Conservation (phyloP, 345 rosid species). For the Tarenaya hassleriana region DNA sequence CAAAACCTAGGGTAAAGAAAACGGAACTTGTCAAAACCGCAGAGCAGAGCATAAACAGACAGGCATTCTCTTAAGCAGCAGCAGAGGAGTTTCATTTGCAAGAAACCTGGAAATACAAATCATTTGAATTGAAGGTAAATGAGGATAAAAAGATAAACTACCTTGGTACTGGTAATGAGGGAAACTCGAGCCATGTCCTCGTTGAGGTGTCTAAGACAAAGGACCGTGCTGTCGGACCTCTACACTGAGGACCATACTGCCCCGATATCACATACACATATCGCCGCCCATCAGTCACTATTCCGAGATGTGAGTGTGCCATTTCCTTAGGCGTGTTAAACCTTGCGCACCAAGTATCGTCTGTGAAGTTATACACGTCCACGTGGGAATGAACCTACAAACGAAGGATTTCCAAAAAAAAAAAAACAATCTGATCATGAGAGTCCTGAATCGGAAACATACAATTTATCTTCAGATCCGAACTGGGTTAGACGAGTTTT, state of each 20-base stretch:
- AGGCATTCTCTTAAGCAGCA: no score
- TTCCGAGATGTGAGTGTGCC: conserved; percentile 82
- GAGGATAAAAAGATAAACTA: conserved; percentile 11
- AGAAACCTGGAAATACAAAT: background rate
- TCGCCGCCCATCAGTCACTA: conserved; percentile 66
- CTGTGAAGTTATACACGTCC: conserved; percentile 63
- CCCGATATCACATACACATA: conserved; percentile 66
- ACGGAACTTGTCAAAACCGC: no score
- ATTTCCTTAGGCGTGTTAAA: conserved; percentile 60
- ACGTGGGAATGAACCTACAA: conserved; percentile 78
- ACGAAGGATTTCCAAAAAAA: conserved; percentile 4
- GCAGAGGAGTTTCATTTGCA: no score
- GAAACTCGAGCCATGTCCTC: conserved; percentile 51
- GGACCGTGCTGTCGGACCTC: conserved; percentile 48
- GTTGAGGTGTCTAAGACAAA: conserved; percentile 56
- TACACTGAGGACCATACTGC: conserved; percentile 76
- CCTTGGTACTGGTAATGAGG: conserved; percentile 71
- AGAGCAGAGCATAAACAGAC: no score
- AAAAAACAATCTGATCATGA: no score
- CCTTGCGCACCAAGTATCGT: conserved; percentile 55
- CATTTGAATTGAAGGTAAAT: background rate
- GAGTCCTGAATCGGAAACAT: no score
- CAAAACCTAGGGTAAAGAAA: no score
- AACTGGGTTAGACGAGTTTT: no score
- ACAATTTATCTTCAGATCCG: no score